phyloP scores from a whole-genome alignment of 1,284 basidiomycete genomes.

The Bjerkandera adusta region DNA sequence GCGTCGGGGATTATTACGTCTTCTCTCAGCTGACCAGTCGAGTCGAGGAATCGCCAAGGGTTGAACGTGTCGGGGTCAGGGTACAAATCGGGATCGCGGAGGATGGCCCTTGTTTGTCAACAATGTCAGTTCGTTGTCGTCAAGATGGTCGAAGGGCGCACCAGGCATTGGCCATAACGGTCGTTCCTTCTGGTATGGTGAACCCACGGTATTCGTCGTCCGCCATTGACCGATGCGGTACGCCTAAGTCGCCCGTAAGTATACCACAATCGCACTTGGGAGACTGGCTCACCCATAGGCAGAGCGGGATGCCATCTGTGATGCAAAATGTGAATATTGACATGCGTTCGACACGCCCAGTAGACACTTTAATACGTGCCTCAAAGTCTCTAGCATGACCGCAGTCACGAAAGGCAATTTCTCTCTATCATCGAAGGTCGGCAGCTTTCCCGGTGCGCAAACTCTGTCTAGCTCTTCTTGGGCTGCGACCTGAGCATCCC shows the following conservation, averaged over 20 bases:
- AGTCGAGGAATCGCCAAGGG: conserved; percentile 36
- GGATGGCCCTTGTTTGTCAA: conserved; percentile 32
- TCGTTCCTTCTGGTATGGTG: conserved; percentile 3
- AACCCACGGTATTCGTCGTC: conserved; percentile 8
- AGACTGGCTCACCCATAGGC: background rate
- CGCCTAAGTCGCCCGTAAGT: background rate
- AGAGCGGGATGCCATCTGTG: background rate
- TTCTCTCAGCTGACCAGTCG: too few species aligned
- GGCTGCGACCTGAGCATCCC: conserved; percentile 20
- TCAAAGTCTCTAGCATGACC: background rate
- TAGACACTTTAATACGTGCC: too few species aligned
- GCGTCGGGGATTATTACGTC: too few species aligned
- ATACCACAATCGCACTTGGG: background rate
- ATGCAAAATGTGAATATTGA: too few species aligned
- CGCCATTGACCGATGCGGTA: background rate
- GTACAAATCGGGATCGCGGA: conserved; percentile 36
- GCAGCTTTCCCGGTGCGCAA: conserved; percentile 25
- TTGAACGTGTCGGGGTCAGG: conserved; percentile 38
- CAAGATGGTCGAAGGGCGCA: too few species aligned
- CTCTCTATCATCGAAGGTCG: conserved; percentile 24
- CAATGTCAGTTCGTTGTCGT: too few species aligned
- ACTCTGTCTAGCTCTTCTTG: conserved; percentile 31
- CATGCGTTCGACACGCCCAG: too few species aligned
- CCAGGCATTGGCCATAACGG: conserved; percentile 1
- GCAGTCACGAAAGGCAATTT: conserved; percentile 13